These are phyloP conservation scores for Pyrrhoderma noxium DNA, from an alignment of 1,284 basidiomycete genomes.

Conservation along the genomic window DNA sequence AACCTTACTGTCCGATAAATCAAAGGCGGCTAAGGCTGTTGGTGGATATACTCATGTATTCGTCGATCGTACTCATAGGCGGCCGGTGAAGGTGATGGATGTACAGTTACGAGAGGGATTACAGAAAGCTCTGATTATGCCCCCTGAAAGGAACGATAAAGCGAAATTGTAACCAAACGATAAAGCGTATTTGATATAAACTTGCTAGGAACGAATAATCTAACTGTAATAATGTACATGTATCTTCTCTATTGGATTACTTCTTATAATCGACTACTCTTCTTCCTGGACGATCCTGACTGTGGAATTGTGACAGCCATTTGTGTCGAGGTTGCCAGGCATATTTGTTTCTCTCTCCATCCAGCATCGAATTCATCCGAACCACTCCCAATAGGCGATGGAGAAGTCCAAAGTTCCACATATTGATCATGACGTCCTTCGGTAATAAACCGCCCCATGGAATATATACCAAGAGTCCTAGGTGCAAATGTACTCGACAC, in stretches of 20 bases:
- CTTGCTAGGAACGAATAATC: neutral
- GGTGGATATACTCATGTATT: conserved; percentile 81
- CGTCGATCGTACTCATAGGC: conserved; percentile 50
- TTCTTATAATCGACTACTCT: neutral
- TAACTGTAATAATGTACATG: neutral
- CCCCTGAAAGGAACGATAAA: neutral
- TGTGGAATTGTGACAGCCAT: conserved; percentile 44
- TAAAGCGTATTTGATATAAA: neutral
- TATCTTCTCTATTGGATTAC: neutral
- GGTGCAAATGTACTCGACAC: conserved; percentile 29
- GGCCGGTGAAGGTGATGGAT: conserved; percentile 39
- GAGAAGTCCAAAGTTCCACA: conserved; percentile 59
- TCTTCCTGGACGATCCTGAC: neutral
- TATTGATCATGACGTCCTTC: conserved; percentile 48
- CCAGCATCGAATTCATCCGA: conserved; percentile 21
- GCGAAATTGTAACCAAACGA: neutral
- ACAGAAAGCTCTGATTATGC: neutral
- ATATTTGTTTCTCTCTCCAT: conserved; percentile 56
- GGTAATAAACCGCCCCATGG: conserved; percentile 41
- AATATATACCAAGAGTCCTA: conserved; percentile 49
- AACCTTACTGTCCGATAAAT: neutral
- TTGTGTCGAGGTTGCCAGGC: conserved; percentile 53
- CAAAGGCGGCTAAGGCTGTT: conserved; percentile 43
- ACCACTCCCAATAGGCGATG: conserved; percentile 35
- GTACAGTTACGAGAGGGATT: conserved; percentile 37